phyloP scores from a whole-genome alignment of 257 asterid genomes.

The Solanum rostratum region DNA sequence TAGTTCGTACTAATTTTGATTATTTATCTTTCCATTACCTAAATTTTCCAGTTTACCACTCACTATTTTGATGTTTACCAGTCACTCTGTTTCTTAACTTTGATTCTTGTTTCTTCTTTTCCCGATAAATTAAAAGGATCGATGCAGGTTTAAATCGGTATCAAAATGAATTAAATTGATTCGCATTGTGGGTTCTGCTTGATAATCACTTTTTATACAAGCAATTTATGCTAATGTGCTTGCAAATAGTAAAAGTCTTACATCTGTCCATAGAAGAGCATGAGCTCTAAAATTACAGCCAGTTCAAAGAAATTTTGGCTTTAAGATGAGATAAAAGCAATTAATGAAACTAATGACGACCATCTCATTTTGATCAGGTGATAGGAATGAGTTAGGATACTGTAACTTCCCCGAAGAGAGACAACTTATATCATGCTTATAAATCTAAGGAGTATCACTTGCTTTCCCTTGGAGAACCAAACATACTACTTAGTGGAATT shows the following conservation, averaged over 20 bases:
- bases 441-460: not conserved
- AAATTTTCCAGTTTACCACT: not conserved
- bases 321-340: not conserved
- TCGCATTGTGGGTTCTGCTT: not conserved
- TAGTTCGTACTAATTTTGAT: not conserved
- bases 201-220: not conserved
- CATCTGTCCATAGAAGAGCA: not conserved
- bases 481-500: too few relatives aligned
- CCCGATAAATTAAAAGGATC: not conserved
- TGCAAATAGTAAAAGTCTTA: not conserved
- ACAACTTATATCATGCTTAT: not conserved
- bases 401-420: not conserved
- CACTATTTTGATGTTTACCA: not conserved
- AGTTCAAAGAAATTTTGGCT: not conserved
- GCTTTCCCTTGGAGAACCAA: too few relatives aligned
- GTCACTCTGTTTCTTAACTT: not conserved
- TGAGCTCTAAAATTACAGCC: not conserved
- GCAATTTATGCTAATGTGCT: not conserved
- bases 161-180: not conserved
- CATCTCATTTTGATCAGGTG: not conserved
- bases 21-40: not conserved
- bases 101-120: not conserved
- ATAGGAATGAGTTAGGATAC: not conserved
- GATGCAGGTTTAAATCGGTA: not conserved
- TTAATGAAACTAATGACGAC: not conserved